Percentiles rank a stretch among this genome's conserved stretches.
Evolutionary conservation across 495 filamentous ascomycete genomes (phyloP).

Genomic region (Rhypophila decipiens): DNA sequence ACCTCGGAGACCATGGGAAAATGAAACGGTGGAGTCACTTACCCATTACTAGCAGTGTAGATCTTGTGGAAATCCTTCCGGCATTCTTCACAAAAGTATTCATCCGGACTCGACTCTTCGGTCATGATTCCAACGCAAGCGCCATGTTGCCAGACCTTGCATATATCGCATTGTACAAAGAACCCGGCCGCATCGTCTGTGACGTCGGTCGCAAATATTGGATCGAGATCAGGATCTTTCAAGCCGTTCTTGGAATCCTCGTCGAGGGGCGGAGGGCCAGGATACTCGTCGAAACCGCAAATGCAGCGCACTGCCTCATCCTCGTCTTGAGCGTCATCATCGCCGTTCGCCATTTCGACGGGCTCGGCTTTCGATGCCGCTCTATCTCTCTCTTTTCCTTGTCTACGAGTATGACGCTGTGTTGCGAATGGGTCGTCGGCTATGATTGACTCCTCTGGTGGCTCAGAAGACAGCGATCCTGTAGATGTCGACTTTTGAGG

Average conservation of each 20-base stretch:
- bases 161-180: constrained; percentile 96
- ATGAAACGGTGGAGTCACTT: constrained; percentile 36
- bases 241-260: constrained; percentile 48
- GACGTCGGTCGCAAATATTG: constrained; percentile 58
- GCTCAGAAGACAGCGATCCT: constrained; percentile 69
- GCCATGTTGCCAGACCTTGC: constrained; percentile 98
- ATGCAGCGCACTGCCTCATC: constrained; percentile 93
- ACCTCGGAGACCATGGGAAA: too few relatives aligned
- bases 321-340: constrained; percentile 69
- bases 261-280: constrained; percentile 70
- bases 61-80: constrained; percentile 85
- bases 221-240: constrained; percentile 46
- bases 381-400: constrained; percentile 55
- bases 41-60: constrained; percentile 77
- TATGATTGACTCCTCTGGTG: constrained; percentile 67
- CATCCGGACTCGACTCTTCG: constrained; percentile 82
- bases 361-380: constrained; percentile 39
- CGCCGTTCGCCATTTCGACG: constrained; percentile 46
- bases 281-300: constrained; percentile 91
- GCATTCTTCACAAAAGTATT: constrained; percentile 97
- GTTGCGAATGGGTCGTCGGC: constrained; percentile 38
- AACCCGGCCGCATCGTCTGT: constrained; percentile 86
- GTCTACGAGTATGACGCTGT: constrained; percentile 65
- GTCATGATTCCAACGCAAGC: constrained; percentile 97
- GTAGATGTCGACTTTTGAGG: constrained; percentile 67